Evolutionary conservation across 495 filamentous ascomycete genomes (phyloP).

Genomic region (Aspergillus ellipticus): DNA sequence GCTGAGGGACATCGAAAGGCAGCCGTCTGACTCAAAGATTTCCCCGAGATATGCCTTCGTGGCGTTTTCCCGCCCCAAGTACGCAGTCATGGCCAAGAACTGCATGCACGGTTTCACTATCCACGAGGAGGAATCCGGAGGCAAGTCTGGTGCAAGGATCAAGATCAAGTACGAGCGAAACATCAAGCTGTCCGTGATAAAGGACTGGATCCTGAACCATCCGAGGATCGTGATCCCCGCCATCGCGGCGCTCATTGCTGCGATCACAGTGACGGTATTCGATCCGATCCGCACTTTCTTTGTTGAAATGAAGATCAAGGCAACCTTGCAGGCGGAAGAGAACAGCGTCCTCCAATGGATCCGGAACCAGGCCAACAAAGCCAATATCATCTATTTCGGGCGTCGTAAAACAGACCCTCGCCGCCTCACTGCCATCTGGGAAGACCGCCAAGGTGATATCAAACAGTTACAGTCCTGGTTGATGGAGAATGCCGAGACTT

Average conservation of each 20-base stretch:
- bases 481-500: constrained; percentile 81
- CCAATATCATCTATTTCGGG: constrained; percentile 62
- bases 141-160: constrained; percentile 67
- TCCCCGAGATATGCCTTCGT: constrained; percentile 74
- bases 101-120: constrained; percentile 86
- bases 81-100: constrained; percentile 82
- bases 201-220: constrained; percentile 86
- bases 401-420: constrained; percentile 56
- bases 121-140: constrained; percentile 60
- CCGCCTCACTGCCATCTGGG: constrained; percentile 78
- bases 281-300: constrained; percentile 92
- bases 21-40: constrained; percentile 79
- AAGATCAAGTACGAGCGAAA: constrained; percentile 79
- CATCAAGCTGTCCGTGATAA: constrained; percentile 69
- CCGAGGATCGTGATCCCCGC: constrained; percentile 83
- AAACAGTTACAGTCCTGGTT: constrained; percentile 81
- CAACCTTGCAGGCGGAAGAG: constrained; percentile 67
- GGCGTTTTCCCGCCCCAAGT: constrained; percentile 65
- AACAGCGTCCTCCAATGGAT: constrained; percentile 75
- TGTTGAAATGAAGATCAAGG: constrained; percentile 79
- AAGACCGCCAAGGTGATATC: constrained; percentile 77
- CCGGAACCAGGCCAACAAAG: constrained; percentile 64
- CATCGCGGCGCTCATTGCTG: constrained; percentile 72
- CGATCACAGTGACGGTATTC: constrained; percentile 86
- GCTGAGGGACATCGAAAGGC: constrained; percentile 71